Base-by-base conservation (phyloP, 441 rosid species). In the Erodium texanum region DNA sequence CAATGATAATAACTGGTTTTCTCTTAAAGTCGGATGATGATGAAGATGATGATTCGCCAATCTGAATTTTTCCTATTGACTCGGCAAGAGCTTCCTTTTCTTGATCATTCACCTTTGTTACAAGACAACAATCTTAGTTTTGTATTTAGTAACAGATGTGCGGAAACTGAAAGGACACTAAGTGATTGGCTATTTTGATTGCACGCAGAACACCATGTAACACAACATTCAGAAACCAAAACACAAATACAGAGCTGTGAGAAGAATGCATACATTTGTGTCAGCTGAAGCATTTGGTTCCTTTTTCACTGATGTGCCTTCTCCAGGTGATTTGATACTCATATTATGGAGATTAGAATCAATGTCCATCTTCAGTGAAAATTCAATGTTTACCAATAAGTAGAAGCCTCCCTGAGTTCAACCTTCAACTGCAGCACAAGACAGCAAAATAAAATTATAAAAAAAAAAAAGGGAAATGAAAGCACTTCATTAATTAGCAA, bases 1-100 rank as follows among this genome's bases (percentile, higher is more conserved):
- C 93, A 73, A 93, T 86, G 15, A 93, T 80, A 67, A 91, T 82
- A 65, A 91, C 76, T 4, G 99, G 99, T 79, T 91, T 93, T 80
- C 81, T 91, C 87, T 81, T 88, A 83, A 93, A 89, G 62, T 71
- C 76, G 10, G 74, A 29, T 8, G 86, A 77, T 12, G 90, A 29
- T 29, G 34, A 29, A 3, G 34, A 70, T 24, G 83, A 62, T 9
- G 79, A 66, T 56, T 83, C 75, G 14, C 70, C 80, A 18, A 90
- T 80, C 61, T 78, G 75, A 66, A 90, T 78, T 61, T 87, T 86
- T 70, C 80, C 86, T 83, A 93, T 72, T n/a, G 93, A 83, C 52
- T 80, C 77, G 59, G 79, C 67, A 70, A 91, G 86, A 70, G 83
- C 86, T 71, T 80, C 86, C 19, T 76, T 88, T 67, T 76, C 89